These are phyloP conservation scores for Penicillium turbatum DNA, from an alignment of 495 filamentous ascomycete genomes.

Conservation along the genomic window DNA sequence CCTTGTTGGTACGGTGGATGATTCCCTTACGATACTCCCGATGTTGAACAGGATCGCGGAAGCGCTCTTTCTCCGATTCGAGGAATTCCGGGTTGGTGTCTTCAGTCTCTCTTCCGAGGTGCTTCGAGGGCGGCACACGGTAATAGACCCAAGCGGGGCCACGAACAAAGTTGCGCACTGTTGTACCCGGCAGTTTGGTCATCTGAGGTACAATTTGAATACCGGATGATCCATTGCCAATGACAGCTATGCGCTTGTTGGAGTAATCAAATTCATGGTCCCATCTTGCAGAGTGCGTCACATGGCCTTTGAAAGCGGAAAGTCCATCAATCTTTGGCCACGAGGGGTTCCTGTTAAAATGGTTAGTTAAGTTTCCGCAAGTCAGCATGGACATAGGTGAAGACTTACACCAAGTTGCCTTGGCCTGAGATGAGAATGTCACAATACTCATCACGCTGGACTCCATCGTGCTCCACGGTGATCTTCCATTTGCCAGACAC, in stretches of 20 bases:
- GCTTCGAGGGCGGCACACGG: constrained; percentile 23
- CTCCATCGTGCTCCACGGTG: constrained; percentile 17
- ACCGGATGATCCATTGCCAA: constrained; percentile 46
- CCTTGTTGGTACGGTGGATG: constrained; percentile 28
- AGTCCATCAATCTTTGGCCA: constrained; percentile 51
- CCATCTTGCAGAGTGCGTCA: constrained; percentile 51
- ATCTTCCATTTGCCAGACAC: constrained; percentile 30
- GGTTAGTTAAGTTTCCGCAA: background rate
- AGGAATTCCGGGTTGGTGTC: constrained; percentile 26
- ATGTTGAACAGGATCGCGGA: background rate
- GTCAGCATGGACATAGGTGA: background rate
- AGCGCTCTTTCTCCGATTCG: constrained; percentile 24
- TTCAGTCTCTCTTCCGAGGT: constrained; percentile 23
- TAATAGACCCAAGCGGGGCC: constrained; percentile 30
- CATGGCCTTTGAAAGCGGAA: constrained; percentile 42
- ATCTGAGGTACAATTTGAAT: constrained; percentile 58
- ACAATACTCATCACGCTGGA: constrained; percentile 35
- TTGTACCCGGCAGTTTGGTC: constrained; percentile 18
- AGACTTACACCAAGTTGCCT: constrained; percentile 23
- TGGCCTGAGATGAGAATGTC: constrained; percentile 42
- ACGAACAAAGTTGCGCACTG: constrained; percentile 25
- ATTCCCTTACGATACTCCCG: constrained; percentile 29
- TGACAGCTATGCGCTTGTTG: constrained; percentile 47
- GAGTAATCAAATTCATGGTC: constrained; percentile 38
- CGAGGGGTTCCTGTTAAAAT: constrained; percentile 26